Evolutionary conservation across 768 basidiomycete genomes (phyloP), one percentile per base, ranked within the genome.

Genomic region (Pisolithus albus): DNA sequence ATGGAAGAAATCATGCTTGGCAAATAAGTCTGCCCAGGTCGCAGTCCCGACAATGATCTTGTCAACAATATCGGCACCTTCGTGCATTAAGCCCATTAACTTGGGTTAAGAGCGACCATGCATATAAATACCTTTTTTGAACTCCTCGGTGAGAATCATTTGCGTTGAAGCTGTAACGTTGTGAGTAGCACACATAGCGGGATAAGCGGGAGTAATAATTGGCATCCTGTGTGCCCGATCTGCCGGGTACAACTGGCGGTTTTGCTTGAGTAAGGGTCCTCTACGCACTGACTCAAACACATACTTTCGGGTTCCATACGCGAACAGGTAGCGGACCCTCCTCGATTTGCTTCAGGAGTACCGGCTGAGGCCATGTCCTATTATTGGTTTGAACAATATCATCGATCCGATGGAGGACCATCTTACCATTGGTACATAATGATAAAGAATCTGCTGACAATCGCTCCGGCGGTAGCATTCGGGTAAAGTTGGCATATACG

Each of bases 401-500:
- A 34, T 34, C 44, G 54, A 47, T n/a, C 53, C 19, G 11, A 36
- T 43, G 11, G 19, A 39, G 28, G 7, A 38, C 7, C 24, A 26
- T 26, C 8, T 44, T 16, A 90, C 95, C 95, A 98, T 73, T 93
- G 88, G 66, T 92, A 88, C 84, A 95, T 93, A 63, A 99, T 96
- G 56, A 95, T 91, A 65, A 98, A 99, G 72, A 99, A 97, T 59
- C 93, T 81, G 72, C 92, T 93, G 66, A 99, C 92, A 58, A 99
- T 93, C 4, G 90, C 91, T 15, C 93, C 92, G 11, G 94, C 92
- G 53, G 84, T 83, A 7, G 92, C 94, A 55, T 86, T 96, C 28
- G 96, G 96, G 68, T 98, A 99, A 50, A 99, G 72, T 64, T 99
- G 96, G 72, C 96, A 99, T 78, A 98, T 93, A 68, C 96, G 85